Conservation (phyloP, 768 basidiomycete genomes). For the Mycena pura region DNA sequence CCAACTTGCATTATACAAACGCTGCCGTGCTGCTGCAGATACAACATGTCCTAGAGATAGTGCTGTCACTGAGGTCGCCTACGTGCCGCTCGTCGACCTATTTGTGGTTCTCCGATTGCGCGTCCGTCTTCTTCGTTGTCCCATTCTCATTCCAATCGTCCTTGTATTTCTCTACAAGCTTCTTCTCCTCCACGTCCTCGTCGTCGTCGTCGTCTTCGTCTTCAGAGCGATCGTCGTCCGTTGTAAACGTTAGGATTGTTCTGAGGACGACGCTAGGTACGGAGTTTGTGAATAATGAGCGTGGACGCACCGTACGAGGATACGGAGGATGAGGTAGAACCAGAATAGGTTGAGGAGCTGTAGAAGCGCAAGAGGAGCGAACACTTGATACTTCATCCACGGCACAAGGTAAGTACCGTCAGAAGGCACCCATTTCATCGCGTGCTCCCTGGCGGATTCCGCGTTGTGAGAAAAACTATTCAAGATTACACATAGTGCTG, state of each 20-base stretch:
- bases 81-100: too few species aligned
- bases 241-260: slow-evolving; percentile 42
- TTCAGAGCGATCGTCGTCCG: slow-evolving; percentile 70
- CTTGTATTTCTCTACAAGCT: slow-evolving; percentile 13
- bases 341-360: slow-evolving; percentile 92
- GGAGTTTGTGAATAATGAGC: background rate
- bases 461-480: slow-evolving; percentile 4
- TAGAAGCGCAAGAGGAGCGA: slow-evolving; percentile 73
- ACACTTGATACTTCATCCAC: slow-evolving; percentile 89
- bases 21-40: too few species aligned
- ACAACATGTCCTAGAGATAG: too few species aligned
- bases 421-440: slow-evolving; percentile 62
- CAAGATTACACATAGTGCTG: background rate
- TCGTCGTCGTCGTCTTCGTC: slow-evolving; percentile 58
- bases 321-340: slow-evolving; percentile 86
- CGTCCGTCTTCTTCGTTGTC: background rate
- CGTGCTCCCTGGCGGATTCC: slow-evolving; percentile 53
- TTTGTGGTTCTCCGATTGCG: background rate
- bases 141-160: background rate
- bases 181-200: slow-evolving; percentile 30
- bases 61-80: too few species aligned
- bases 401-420: slow-evolving; percentile 71
- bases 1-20: too few species aligned
- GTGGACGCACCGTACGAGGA: slow-evolving; percentile 66
- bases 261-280: slow-evolving; percentile 35